Evolutionary conservation across 345 rosid genomes (phyloP).

Genomic region (Corymbia maculata): DNA sequence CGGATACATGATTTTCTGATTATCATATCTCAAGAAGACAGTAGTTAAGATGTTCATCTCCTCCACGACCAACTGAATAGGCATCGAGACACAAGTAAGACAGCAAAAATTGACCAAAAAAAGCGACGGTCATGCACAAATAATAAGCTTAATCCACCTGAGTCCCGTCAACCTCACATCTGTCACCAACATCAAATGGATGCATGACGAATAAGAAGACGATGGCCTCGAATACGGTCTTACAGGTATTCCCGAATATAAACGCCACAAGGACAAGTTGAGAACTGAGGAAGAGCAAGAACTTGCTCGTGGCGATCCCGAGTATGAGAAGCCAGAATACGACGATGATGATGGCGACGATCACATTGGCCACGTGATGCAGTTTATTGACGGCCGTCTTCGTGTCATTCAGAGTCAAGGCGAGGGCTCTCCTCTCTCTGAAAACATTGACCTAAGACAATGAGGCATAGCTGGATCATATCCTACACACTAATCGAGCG

Average conservation of each 20-base stretch:
- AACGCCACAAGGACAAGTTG: constrained; percentile 77
- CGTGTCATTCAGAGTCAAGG: constrained; percentile 84
- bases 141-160: constrained; percentile 36
- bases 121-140: neutral
- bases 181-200: constrained; percentile 93
- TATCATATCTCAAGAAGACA: constrained; percentile 71
- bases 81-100: neutral
- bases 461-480: neutral
- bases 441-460: constrained; percentile 65
- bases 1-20: constrained; percentile 51
- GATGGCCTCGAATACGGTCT: constrained; percentile 74
- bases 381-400: constrained; percentile 93
- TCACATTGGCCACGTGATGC: constrained; percentile 51
- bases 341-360: constrained; percentile 28
- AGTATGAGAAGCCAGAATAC: constrained; percentile 72
- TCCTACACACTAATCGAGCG: neutral
- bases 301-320: constrained; percentile 60
- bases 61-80: constrained; percentile 57
- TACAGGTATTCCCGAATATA: constrained; percentile 88
- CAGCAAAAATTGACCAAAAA: neutral
- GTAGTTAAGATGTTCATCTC: constrained; percentile 95
- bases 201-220: constrained; percentile 87
- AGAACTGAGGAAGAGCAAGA: constrained; percentile 56
- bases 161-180: constrained; percentile 76
- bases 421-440: constrained; percentile 90